Evolutionary conservation across 1,284 basidiomycete genomes (phyloP).

Genomic region (Peniophora sp.): DNA sequence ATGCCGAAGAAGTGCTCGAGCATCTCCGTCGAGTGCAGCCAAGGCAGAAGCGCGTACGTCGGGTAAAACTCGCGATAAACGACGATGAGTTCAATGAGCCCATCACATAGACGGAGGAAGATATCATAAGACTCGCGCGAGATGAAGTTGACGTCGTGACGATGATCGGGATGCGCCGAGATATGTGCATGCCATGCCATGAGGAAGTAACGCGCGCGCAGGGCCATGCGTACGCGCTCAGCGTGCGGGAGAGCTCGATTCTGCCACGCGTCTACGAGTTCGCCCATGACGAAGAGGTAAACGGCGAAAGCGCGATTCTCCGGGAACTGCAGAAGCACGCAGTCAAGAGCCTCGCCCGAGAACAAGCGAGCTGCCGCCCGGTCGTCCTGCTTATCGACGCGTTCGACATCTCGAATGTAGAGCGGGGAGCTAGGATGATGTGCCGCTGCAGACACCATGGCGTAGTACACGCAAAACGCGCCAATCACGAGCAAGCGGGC

Average conservation of each 20-base stretch:
- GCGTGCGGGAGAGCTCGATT: slow-evolving; percentile 21
- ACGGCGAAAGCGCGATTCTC: slow-evolving; percentile 17
- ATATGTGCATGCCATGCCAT: slow-evolving; percentile 21
- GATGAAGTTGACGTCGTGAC: slow-evolving; percentile 19
- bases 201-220: slow-evolving; percentile 24
- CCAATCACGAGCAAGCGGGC: slow-evolving; percentile 16
- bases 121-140: slow-evolving; percentile 26
- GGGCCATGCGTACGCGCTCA: slow-evolving; percentile 20
- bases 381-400: slow-evolving; percentile 29
- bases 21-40: slow-evolving; percentile 31
- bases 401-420: slow-evolving; percentile 21
- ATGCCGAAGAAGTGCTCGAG: slow-evolving; percentile 30
- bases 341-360: slow-evolving; percentile 20
- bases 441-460: slow-evolving; percentile 9
- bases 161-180: slow-evolving; percentile 11
- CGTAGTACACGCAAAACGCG: slow-evolving; percentile 11
- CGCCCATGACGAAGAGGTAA: slow-evolving; percentile 28
- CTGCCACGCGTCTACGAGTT: slow-evolving; percentile 30
- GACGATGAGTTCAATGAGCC: slow-evolving; percentile 22
- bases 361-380: slow-evolving; percentile 26
- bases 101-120: slow-evolving; percentile 18
- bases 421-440: slow-evolving; percentile 13
- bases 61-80: slow-evolving; percentile 20
- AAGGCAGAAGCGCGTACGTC: slow-evolving; percentile 25
- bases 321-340: slow-evolving; percentile 10